phyloP scores from a whole-genome alignment of 768 basidiomycete species.

The Xerocomellus intermedius region DNA sequence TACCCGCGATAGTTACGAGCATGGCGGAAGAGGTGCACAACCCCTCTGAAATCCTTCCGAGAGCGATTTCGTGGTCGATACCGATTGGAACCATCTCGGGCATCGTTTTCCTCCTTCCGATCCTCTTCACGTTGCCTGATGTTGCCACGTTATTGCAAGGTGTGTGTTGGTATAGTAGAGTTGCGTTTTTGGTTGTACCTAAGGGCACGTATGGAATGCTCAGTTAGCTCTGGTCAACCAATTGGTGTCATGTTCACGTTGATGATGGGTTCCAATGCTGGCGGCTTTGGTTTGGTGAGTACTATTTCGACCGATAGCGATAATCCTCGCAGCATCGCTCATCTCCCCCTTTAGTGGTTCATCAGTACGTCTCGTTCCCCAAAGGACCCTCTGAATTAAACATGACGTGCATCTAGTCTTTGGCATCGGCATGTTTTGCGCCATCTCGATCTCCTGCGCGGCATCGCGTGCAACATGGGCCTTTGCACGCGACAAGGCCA shows the following conservation, averaged over 20 bases:
- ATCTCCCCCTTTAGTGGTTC: constrained; percentile 37
- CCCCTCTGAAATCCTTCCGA: constrained; percentile 53
- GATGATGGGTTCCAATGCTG: constrained; percentile 58
- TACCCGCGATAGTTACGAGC: constrained; percentile 44
- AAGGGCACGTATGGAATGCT: not conserved
- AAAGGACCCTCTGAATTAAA: too few species aligned
- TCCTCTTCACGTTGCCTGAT: constrained; percentile 64
- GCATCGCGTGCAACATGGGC: constrained; percentile 72
- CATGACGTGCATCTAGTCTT: constrained; percentile 39
- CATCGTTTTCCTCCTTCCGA: constrained; percentile 56
- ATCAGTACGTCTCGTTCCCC: constrained; percentile 32
- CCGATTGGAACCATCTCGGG: constrained; percentile 53
- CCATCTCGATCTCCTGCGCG: constrained; percentile 64
- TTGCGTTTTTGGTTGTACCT: not conserved
- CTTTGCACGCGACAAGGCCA: constrained; percentile 65
- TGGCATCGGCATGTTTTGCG: constrained; percentile 57
- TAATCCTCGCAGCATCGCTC: not conserved
- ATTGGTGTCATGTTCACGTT: constrained; percentile 61
- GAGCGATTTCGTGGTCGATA: constrained; percentile 52
- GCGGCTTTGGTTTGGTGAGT: constrained; percentile 60
- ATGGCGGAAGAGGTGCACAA: constrained; percentile 69
- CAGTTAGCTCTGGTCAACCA: constrained; percentile 62
- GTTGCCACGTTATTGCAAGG: constrained; percentile 51
- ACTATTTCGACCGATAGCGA: constrained; percentile 1
- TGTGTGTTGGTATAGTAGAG: constrained; percentile 24